Base-by-base conservation (phyloP, 192 early-diverging fungal species). In the Spinellus fusiger region DNA sequence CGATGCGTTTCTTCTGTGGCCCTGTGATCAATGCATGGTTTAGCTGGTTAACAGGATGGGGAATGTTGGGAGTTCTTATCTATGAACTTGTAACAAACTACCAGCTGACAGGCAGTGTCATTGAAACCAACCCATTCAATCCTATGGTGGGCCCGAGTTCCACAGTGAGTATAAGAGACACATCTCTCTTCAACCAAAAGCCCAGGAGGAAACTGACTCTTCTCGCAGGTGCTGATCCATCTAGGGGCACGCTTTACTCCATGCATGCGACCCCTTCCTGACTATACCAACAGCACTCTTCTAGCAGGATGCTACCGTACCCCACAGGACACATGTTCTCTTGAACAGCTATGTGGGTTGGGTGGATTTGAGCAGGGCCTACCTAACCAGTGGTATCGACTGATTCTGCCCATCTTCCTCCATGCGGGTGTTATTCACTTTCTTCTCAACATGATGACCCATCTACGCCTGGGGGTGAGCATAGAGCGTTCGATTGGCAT, bases 341-440 rank as follows among this genome's bases (percentile, higher is more conserved):
- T 90, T 54, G 60, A 77, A 37, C 62, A 83, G 57, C 37, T 86
- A 33, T 84, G 91, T 74, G 78, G 84, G 28, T 69, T 92, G 58
- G 75, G 74, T 47, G 73, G 82, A 7, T 74, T 86, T 34, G 64
- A 73, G 0, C 76, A 70, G 10, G 29, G 16, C 3, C 25, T 47
- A 7, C 86, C 90, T 5, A 72, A 91, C 69, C 93, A 93, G 60
- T 87, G 85, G 77, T 92, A 75, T 68, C 77, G 93, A 4, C 92
- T 95, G 62, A 75, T 95, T 31, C 66, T 77, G 16, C 84, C 93
- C 7, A 85, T 95, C n/a, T 90, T 90, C 47, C 71, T 95, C 47
- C 93, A 95, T 69, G 90, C 78, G 32, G 93, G 93, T 27, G 57
- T 93, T 3, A 29, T 93, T 1, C 93, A 95, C 71, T 70, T 91